Evolutionary conservation across 306 rosid species (phyloP), one percentile per base, ranked within the genome.

Genomic region (Senna siamea): DNA sequence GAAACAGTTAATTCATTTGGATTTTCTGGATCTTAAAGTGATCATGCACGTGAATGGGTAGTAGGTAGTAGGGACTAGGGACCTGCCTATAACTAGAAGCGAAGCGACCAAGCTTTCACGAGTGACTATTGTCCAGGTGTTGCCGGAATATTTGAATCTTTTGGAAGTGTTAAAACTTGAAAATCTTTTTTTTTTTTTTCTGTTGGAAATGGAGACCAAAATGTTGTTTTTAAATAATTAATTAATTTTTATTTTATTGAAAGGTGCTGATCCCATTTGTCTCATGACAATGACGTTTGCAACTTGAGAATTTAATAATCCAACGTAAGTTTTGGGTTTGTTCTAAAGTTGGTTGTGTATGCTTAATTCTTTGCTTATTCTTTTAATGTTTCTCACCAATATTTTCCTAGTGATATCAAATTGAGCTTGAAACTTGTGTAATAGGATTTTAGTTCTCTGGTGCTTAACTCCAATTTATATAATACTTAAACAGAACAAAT

Each of bases 61-160:
- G n/a, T n/a, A n/a, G n/a, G n/a, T n/a, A n/a, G n/a, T n/a, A 79
- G 74, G 69, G 65, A 82, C 71, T 67, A 59, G 84, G 86, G 84
- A 76, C 88, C 81, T 69, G 71, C 58, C 77, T 81, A 72, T 6
- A 71, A 69, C 32, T 52, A 54, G 22, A 23, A 52, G 15, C 37
- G 55, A 38, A 52, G 34, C 41, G 70, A 56, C 70, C 60, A 80
- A 35, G 74, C 47, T 76, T 60, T 70, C 73, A 41, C 75, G 63
- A 35, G 66, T 71, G 66, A 78, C 78, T 75, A 35, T 51, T 48
- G 79, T 56, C 76, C 83, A 84, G 67, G 74, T 72, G 58, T 72
- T 81, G 26, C 38, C 4, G 22, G 22, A 61, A 60, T 13, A 22
- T 34, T 15, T 46, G 28, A 47, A 60, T 26, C 28, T 53, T 53